These are phyloP conservation scores for Elaeagnus macrophylla DNA, from an alignment of 306 rosid species.

Conservation along the genomic window DNA sequence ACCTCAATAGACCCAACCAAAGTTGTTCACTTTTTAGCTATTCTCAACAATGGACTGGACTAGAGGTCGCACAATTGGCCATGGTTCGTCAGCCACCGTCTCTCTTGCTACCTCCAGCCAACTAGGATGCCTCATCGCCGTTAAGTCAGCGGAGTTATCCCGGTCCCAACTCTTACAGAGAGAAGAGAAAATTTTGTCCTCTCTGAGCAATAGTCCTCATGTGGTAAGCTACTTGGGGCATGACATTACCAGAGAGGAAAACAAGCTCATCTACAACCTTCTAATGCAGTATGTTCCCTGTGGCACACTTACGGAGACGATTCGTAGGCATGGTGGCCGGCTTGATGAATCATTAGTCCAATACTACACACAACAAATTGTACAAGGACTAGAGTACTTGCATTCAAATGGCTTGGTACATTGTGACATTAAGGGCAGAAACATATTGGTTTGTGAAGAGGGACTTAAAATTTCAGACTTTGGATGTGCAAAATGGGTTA, in stretches of 20 bases:
- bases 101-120: slow-evolving; percentile 34
- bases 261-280: slow-evolving; percentile 45
- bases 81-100: slow-evolving; percentile 74
- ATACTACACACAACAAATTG: slow-evolving; percentile 35
- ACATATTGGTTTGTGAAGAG: slow-evolving; percentile 43
- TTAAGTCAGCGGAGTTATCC: slow-evolving; percentile 56
- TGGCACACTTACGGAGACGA: slow-evolving; percentile 37
- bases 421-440: slow-evolving; percentile 80
- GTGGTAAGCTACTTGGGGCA: slow-evolving; percentile 54
- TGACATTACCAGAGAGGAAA: slow-evolving; percentile 49
- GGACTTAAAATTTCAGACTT: slow-evolving; percentile 77
- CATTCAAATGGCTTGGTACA: slow-evolving; percentile 67
- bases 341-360: slow-evolving; percentile 26
- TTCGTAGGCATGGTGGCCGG: slow-evolving; percentile 27
- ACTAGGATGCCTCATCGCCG: slow-evolving; percentile 41
- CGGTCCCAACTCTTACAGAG: slow-evolving; percentile 37
- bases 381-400: slow-evolving; percentile 54
- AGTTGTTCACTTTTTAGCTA: slow-evolving; percentile 7
- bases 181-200: slow-evolving; percentile 54
- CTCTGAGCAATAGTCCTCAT: slow-evolving; percentile 45
- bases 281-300: slow-evolving; percentile 62
- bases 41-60: slow-evolving; percentile 69
- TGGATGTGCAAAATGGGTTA: slow-evolving; percentile 57
- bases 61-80: slow-evolving; percentile 62
- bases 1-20: neutral